These are phyloP conservation scores for Phaeosphaeriaceae sp. DNA, from an alignment of 2,329 filamentous ascomycete species.

Conservation along the genomic window DNA sequence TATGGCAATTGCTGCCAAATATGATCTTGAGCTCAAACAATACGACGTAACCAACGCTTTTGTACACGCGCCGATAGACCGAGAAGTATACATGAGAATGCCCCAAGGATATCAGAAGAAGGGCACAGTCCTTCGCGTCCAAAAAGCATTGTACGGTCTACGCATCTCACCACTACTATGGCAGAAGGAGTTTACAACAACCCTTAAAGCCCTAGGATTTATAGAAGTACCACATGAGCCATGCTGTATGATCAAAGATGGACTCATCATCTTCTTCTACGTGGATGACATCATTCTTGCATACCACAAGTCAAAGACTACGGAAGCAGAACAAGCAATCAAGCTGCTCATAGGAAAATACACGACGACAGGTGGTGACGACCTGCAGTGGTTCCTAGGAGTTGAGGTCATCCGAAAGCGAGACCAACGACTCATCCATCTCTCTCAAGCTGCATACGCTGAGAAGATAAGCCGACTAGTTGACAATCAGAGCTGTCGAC, in stretches of 20 bases:
- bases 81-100: constrained; percentile 8
- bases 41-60: constrained; percentile 8
- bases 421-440: not conserved
- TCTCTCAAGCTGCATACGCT: not conserved
- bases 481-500: not conserved
- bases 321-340: not conserved
- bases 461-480: not conserved
- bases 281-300: constrained; percentile 10
- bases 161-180: not conserved
- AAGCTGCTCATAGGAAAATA: constrained; percentile 2
- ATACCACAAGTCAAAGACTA: not conserved
- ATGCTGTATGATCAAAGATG: constrained; percentile 11
- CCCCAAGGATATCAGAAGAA: not conserved
- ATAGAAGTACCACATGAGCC: constrained; percentile 7
- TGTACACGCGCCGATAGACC: constrained; percentile 3
- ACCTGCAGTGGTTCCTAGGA: constrained; percentile 15
- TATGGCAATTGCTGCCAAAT: not conserved
- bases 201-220: not conserved
- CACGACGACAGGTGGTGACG: not conserved
- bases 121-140: not conserved
- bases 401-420: constrained; percentile 1
- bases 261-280: constrained; percentile 8
- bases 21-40: constrained; percentile 1
- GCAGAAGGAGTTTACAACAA: not conserved
- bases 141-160: constrained; percentile 9